Conservation (phyloP, 345 rosid species). For the Heritiera littoralis region DNA sequence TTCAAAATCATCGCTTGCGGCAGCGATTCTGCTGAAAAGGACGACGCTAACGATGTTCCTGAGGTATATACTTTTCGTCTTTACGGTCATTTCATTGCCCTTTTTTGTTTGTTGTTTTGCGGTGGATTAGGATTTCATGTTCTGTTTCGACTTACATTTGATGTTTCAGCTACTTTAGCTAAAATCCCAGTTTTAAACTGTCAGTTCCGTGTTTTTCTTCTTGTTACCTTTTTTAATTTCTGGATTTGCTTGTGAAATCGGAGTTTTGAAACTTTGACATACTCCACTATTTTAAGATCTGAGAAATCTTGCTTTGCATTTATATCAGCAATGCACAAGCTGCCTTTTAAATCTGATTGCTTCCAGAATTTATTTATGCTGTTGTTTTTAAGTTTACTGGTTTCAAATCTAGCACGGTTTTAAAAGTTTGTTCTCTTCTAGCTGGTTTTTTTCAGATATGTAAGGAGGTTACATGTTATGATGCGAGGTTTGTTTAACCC, state of each 20-base stretch:
- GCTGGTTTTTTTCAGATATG: not conserved
- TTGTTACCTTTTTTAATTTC: not conserved
- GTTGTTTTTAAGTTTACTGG: not conserved
- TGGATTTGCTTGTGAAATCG: not conserved
- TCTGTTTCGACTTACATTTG: slow-evolving; percentile 20
- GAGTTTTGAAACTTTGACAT: not conserved
- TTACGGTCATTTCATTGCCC: not conserved
- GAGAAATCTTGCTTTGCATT: not conserved
- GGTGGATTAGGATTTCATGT: not conserved
- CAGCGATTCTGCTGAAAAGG: slow-evolving; percentile 45
- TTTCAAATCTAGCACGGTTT: not conserved
- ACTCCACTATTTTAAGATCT: slow-evolving; percentile 10
- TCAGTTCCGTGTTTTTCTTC: not conserved
- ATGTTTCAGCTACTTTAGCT: not conserved
- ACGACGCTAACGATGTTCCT: slow-evolving; percentile 38
- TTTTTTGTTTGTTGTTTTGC: not conserved
- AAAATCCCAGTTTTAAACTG: not conserved
- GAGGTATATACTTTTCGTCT: slow-evolving; percentile 41
- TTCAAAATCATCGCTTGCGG: slow-evolving; percentile 66
- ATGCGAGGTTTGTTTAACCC: not conserved
- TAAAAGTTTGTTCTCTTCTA: not conserved
- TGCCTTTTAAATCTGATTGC: not conserved
- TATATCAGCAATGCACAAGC: not conserved
- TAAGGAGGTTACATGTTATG: not conserved
- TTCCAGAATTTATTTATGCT: not conserved